These are phyloP conservation scores for Coemansia umbellata DNA, from an alignment of 192 early-diverging fungal species.

Conservation along the genomic window DNA sequence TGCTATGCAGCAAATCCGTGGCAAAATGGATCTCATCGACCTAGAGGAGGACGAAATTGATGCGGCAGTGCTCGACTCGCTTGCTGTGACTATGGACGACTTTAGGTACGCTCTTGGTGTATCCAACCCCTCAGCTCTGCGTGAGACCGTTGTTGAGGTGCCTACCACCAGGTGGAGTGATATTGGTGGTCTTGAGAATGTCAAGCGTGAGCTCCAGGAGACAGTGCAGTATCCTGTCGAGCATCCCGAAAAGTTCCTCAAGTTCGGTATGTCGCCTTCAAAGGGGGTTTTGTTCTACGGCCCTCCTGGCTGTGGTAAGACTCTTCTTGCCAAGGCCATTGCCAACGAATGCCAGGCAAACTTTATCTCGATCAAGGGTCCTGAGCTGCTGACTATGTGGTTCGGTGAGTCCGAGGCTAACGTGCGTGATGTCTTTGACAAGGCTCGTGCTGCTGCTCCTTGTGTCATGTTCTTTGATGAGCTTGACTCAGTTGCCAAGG, in stretches of 20 bases:
- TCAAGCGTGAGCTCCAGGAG: slow-evolving; percentile 98
- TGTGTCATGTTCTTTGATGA: slow-evolving; percentile 99
- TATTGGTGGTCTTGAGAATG: slow-evolving; percentile 95
- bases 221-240: slow-evolving; percentile 99
- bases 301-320: slow-evolving; percentile 98
- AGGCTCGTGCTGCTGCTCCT: slow-evolving; percentile 94
- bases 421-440: slow-evolving; percentile 99
- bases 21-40: slow-evolving; percentile 99
- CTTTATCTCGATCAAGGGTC: slow-evolving; percentile 99
- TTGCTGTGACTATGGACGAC: slow-evolving; percentile 98
- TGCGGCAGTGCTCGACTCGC: slow-evolving; percentile 89
- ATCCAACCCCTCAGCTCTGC: slow-evolving; percentile 96
- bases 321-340: slow-evolving; percentile 97
- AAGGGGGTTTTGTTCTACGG: slow-evolving; percentile 99
- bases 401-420: slow-evolving; percentile 99
- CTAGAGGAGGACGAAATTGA: slow-evolving; percentile 98
- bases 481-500: slow-evolving; percentile 96
- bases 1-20: slow-evolving; percentile 99
- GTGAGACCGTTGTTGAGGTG: slow-evolving; percentile 97
- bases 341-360: slow-evolving; percentile 99
- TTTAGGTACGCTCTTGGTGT: slow-evolving; percentile 90
- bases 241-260: slow-evolving; percentile 98
- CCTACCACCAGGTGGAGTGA: slow-evolving; percentile 94
- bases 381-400: slow-evolving; percentile 99
- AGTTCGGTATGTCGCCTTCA: slow-evolving; percentile 91